Percentiles rank a stretch among this genome's conserved stretches.
Conservation (phyloP, 768 basidiomycete genomes). For the Hericium coralloides region DNA sequence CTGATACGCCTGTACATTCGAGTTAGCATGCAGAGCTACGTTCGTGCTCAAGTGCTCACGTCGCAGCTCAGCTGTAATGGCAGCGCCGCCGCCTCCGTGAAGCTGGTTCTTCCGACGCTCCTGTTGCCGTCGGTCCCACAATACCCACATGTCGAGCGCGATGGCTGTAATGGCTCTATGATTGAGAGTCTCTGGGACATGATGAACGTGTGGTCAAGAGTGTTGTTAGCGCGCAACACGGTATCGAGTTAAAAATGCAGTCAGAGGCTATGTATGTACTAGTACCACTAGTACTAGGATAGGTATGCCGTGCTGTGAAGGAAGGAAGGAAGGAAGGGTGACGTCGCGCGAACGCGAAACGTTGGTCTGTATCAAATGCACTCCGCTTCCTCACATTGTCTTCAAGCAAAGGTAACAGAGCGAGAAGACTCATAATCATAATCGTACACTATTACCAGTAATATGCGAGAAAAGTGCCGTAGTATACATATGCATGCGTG, state of each 20-base stretch:
- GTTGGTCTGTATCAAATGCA: background rate
- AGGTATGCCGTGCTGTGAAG: background rate
- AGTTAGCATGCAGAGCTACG: background rate
- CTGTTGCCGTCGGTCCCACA: slow-evolving; percentile 49
- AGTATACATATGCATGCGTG: slow-evolving; percentile 8
- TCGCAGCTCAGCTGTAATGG: slow-evolving; percentile 38
- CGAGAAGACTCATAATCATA: background rate
- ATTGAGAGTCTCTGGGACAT: background rate
- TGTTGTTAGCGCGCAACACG: background rate
- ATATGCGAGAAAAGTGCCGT: background rate
- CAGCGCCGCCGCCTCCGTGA: background rate
- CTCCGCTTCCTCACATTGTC: background rate
- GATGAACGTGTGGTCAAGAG: background rate
- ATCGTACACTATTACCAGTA: background rate
- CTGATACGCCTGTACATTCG: slow-evolving; percentile 53
- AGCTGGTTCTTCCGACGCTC: slow-evolving; percentile 24
- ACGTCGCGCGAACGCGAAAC: background rate
- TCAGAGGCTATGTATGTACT: background rate
- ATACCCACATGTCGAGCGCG: slow-evolving; percentile 52
- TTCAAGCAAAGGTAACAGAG: too few relatives aligned
- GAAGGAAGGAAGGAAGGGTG: background rate
- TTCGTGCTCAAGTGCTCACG: slow-evolving; percentile 23
- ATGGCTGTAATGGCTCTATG: background rate
- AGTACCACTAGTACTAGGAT: too few relatives aligned
- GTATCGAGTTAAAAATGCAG: background rate